These are phyloP conservation scores for Neurospora terricola DNA, from an alignment of 495 filamentous ascomycete species.

Conservation along the genomic window DNA sequence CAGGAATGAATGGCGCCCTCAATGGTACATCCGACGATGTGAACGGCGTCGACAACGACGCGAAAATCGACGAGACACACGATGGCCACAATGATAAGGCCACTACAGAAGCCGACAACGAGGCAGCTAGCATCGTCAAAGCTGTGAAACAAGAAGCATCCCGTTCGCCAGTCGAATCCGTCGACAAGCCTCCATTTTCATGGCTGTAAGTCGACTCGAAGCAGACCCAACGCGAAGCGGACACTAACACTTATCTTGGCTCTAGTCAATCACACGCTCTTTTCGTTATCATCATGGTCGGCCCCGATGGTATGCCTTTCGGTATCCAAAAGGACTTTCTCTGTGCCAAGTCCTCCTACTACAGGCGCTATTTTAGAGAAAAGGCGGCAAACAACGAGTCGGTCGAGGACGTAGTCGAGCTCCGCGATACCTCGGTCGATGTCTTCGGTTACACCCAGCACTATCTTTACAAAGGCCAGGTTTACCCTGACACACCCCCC, in stretches of 20 bases:
- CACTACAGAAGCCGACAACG: background rate
- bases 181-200: slow-evolving; percentile 14
- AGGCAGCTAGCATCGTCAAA: background rate
- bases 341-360: slow-evolving; percentile 38
- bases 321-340: slow-evolving; percentile 47
- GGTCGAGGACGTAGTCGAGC: slow-evolving; percentile 36
- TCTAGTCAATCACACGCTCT: slow-evolving; percentile 41
- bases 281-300: slow-evolving; percentile 42
- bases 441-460: slow-evolving; percentile 43
- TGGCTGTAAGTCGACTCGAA: slow-evolving; percentile 23
- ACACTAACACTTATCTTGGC: slow-evolving; percentile 1
- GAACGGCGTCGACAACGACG: background rate
- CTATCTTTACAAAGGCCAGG: slow-evolving; percentile 39
- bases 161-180: background rate
- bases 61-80: background rate
- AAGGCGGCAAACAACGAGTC: slow-evolving; percentile 12
- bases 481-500: slow-evolving; percentile 32
- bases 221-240: background rate
- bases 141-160: background rate
- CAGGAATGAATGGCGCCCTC: background rate
- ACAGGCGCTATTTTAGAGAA: slow-evolving; percentile 30
- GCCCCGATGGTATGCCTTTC: slow-evolving; percentile 38
- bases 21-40: background rate
- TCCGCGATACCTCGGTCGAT: slow-evolving; percentile 32
- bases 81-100: background rate